Evolutionary conservation across 345 rosid genomes (phyloP).

Genomic region (Eucalyptus coolabah): DNA sequence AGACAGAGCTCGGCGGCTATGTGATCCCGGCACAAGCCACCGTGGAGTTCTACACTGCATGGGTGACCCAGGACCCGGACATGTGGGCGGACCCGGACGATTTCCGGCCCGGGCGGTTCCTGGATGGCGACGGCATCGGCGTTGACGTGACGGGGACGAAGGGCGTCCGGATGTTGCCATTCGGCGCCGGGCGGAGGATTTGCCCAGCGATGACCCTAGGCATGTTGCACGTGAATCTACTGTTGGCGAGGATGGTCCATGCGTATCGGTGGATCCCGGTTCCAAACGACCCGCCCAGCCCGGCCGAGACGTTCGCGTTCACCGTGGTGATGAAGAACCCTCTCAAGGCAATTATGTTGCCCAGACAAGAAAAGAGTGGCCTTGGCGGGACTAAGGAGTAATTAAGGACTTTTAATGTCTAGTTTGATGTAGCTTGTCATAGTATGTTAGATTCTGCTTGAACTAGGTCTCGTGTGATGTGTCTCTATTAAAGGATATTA

Average conservation of each 20-base stretch:
- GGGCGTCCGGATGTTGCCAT: slow-evolving; percentile 70
- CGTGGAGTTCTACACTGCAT: slow-evolving; percentile 92
- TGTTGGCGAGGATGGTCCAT: slow-evolving; percentile 85
- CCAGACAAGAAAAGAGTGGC: slow-evolving; percentile 15
- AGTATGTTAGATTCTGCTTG: neutral
- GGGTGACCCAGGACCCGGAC: slow-evolving; percentile 79
- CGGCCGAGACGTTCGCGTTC: slow-evolving; percentile 77
- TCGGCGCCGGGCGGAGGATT: slow-evolving; percentile 89
- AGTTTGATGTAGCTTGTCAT: neutral
- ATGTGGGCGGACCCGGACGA: slow-evolving; percentile 61
- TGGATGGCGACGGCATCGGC: slow-evolving; percentile 65
- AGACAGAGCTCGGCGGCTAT: slow-evolving; percentile 71
- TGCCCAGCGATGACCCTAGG: slow-evolving; percentile 91
- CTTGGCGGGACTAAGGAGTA: neutral
- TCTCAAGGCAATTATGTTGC: slow-evolving; percentile 51
- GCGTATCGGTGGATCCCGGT: slow-evolving; percentile 64
- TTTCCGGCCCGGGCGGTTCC: slow-evolving; percentile 79
- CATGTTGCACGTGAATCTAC: slow-evolving; percentile 44
- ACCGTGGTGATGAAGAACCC: slow-evolving; percentile 91
- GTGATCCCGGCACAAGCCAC: slow-evolving; percentile 46
- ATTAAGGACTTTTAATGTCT: neutral
- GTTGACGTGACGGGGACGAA: slow-evolving; percentile 84
- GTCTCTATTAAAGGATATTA: neutral
- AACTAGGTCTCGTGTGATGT: neutral
- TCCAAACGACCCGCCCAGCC: slow-evolving; percentile 60